Evolutionary conservation across 169 alveolate species (phyloP), one percentile per base, ranked within the genome.

Genomic region (Amoebophrya sp.): DNA sequence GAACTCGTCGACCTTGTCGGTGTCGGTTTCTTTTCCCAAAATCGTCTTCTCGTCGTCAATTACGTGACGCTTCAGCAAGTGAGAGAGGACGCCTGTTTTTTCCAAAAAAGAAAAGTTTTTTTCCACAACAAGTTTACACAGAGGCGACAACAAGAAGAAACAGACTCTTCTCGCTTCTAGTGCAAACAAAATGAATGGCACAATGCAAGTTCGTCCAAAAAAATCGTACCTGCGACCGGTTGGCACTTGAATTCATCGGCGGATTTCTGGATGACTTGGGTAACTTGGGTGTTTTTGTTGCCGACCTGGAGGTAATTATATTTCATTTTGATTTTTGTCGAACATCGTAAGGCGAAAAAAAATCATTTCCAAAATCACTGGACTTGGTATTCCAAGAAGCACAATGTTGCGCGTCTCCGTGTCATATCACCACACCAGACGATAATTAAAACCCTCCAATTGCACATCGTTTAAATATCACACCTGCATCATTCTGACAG

Each of bases 1-100:
- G 95, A 97, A 97, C 83, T 97, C 98, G 54, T 98, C 99, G 32
- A 96, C 90, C 94, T 97, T 98, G 90, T 97, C 97, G 90, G 97
- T 99, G n/a, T 95, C 93, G 55, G 97, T 95, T 38, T 97, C 98
- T 92, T 96, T 96, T 90, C 95, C 94, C 47, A 95, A 94, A 77
- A 97, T 96, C n/a, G 94, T 95, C 89, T 95, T 95, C 90, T 95
- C 94, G 40, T 97, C 98, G 92, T 97, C 99, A 54, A 97, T 95
- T 54, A 96, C 94, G 93, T 97, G 97, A 92, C 95, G 95, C 93
- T 96, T 96, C 90, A 96, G 91, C 90, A 95, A 96, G 93, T 96
- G 98, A 3, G 98, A 96, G 66, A 96, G 94, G 88, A 96, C 97
- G 55, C 98, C 98, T 94, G 90, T 91, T 25, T 25, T 25, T 25